These are phyloP conservation scores for Camellia granthamiana DNA, from an alignment of 148 eudicot genomes.

Conservation along the genomic window DNA sequence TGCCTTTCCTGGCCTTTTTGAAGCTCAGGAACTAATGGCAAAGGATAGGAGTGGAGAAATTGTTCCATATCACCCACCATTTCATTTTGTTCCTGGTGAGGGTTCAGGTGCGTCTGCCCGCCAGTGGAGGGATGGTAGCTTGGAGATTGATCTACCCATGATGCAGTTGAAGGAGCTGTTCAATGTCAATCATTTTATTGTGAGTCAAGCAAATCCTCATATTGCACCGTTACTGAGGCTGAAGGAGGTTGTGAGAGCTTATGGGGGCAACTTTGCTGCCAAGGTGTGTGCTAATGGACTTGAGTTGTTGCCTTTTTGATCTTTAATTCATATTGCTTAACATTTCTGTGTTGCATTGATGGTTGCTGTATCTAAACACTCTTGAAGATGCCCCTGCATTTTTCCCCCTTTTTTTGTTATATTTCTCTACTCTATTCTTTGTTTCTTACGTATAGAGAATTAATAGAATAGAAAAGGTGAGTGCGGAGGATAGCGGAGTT, in stretches of 20 bases:
- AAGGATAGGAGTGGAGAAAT: conserved; percentile 84
- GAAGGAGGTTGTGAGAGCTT: conserved; percentile 80
- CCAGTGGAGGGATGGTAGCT: conserved; percentile 98
- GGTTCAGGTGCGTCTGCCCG: conserved; percentile 51
- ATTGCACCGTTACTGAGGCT: conserved; percentile 82
- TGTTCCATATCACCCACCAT: conserved; percentile 95
- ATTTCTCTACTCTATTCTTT: not conserved
- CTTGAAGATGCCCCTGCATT: conserved; percentile 1
- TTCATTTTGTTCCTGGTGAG: conserved; percentile 78
- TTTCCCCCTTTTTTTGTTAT: not conserved
- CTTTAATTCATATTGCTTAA: not conserved
- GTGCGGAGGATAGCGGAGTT: not conserved
- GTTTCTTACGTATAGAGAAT: not conserved
- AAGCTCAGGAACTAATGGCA: conserved; percentile 98
- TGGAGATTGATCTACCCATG: conserved; percentile 98
- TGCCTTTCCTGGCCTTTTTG: conserved; percentile 98
- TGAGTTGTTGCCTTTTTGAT: not conserved
- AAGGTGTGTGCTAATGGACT: conserved; percentile 48
- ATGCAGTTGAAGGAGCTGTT: conserved; percentile 95
- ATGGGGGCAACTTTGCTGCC: conserved; percentile 94
- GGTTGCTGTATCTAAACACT: not conserved
- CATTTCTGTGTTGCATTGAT: not conserved
- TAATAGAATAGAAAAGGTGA: not conserved
- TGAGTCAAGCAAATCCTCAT: conserved; percentile 97
- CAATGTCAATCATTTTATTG: conserved; percentile 95